Conservation (phyloP, 768 basidiomycete species). For the Kwoniella botswanensis region DNA sequence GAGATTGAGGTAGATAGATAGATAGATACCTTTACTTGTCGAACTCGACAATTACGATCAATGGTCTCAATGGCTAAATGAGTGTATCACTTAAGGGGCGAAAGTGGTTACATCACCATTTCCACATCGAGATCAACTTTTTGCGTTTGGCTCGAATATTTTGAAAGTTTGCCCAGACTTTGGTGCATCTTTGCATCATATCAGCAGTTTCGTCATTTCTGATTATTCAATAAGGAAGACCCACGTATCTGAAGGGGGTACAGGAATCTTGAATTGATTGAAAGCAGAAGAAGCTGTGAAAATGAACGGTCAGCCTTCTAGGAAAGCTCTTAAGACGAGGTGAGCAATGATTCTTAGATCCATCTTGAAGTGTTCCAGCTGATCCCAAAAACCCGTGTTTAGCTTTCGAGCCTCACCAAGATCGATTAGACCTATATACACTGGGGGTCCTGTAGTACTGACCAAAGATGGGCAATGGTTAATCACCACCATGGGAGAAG, state of each 20-base stretch:
- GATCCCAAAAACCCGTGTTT: background rate
- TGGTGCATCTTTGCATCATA: background rate
- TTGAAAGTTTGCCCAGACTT: background rate
- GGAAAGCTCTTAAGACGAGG: slow-evolving; percentile 48
- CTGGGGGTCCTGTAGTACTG: slow-evolving; percentile 81
- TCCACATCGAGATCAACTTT: background rate
- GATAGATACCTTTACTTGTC: background rate
- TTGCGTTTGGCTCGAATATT: background rate
- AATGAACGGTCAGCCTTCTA: slow-evolving; percentile 38
- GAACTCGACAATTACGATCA: background rate
- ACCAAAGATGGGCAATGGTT: slow-evolving; percentile 78
- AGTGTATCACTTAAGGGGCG: background rate
- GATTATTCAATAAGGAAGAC: too few species aligned
- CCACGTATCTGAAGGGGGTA: background rate
- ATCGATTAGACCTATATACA: slow-evolving; percentile 72
- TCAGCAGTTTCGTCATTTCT: background rate
- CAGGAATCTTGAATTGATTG: background rate
- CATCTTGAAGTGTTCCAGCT: background rate
- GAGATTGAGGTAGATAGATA: background rate
- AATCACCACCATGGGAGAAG: slow-evolving; percentile 84
- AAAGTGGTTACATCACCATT: background rate
- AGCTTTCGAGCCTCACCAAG: slow-evolving; percentile 56
- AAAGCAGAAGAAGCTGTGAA: background rate
- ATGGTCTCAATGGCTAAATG: background rate
- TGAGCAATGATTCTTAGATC: slow-evolving; percentile 7